Base-by-base conservation (phyloP, 2,329 filamentous ascomycete species). In the Colletotrichum siamense region DNA sequence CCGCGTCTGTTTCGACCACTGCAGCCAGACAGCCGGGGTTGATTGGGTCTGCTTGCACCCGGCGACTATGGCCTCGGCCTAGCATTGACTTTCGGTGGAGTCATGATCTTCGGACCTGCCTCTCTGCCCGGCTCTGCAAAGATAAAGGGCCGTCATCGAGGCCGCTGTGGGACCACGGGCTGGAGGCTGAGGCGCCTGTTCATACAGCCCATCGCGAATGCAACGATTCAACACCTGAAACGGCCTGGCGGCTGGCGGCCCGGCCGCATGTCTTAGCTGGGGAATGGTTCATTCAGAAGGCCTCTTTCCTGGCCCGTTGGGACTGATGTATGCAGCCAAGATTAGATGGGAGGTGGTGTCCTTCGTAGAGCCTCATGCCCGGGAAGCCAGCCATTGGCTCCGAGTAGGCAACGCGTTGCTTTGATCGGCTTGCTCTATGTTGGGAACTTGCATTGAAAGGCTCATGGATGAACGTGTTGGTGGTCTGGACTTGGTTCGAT, bases 141-240 rank as follows among this genome's bases (percentile, higher is more conserved):
- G 34, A 64, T 26, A 16, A 22, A 39, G 59, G 59, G 28, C 66
- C 24, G 9, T 63, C 28, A 22, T 55, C 32, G 67, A 59, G 44
- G 26, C 44, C 67, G 32, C 8, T 22, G 32, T 71, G 39, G 57
- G 39, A 55, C 26, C 64, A 55, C 64, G 39, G 18, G 30, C 30
- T 39, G 30, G 70, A 76, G 74, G 74, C 74, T 76, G 74, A 69
- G 74, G 74, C 74, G 74, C 74, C 70, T 65, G 64, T 76, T 74
- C 71, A 69, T 74, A 74, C 74, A 49, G 44, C 15, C 44, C 34
- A 28, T 57, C 52, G 30, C 59, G n/a, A 3, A 74, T 74, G 69
- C 28, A 30, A 24, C 66, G 28, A 26, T 15, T 66, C 64, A 32
- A 49, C 30, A 66, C 70, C 74, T 76, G 74, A 74, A 74, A 76